Evolutionary conservation across 2,329 filamentous ascomycete species (phyloP), one percentile per base, ranked within the genome.

Genomic region (Amauroascus verrucosus): DNA sequence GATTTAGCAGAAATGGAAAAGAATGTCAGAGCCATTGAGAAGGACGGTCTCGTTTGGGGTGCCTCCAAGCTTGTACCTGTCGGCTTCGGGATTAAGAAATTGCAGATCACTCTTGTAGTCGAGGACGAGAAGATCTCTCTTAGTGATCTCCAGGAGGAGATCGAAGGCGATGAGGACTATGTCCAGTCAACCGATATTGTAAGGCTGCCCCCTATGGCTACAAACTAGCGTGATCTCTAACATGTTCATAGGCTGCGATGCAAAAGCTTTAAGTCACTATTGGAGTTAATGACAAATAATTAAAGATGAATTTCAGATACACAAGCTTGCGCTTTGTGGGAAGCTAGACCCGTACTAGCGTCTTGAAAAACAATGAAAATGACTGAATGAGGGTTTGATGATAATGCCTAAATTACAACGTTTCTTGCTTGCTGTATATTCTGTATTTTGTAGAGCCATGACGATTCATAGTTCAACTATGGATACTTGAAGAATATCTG

Each of bases 51-150:
- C 59, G 84, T 94, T 60, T 98, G 93, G 93, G 91, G 91, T 83
- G 83, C 79, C 61, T 90, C 86, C 72, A 87, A 93, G 80, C 78
- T 95, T 61, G 84, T 95, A 50, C 73, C 90, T 62, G 84, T 98
- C 65, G 91, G 90, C 67, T 98, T 88, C 80, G 93, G 93, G 80
- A 94, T 98, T 80, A 93, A 87, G 81, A 97, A 97, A 83, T 84
- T 98, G 60, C 91, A 97, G 82, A 95, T 98, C 79, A 97, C 88
- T 84, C 75, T 97, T 64, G 89, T 97, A 65, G 78, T 97, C 61
- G 93, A 97, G 80, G 93, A 98, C 71, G 91, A 97, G 62, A 96
- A 96, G 82, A 73, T 98, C 69, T 90, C 87, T 62, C 72, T 87
- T 61, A 81, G 85, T 64, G 91, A 96, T 59, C 84, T 98, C 63